Conservation (phyloP, 257 asterid genomes). For the Verbascum thapsus region DNA sequence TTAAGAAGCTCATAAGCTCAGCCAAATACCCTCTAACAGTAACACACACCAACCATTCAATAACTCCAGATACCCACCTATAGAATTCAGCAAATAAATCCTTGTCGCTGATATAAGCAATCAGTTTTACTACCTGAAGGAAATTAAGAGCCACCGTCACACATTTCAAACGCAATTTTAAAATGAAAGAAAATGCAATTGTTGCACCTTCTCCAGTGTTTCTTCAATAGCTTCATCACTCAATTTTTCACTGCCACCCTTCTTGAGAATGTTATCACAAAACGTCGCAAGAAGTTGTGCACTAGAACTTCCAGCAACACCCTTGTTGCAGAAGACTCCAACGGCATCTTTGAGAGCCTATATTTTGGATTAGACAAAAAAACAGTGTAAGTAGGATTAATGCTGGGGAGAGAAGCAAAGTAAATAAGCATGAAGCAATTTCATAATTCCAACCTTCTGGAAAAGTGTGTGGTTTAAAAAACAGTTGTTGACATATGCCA, state of each 20-base stretch:
- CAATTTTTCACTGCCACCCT: no score
- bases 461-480: no score
- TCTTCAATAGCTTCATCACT: no score
- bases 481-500: no score
- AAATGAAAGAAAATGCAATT: constrained; percentile 7
- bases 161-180: constrained; percentile 14
- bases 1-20: no score
- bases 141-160: constrained; percentile 29
- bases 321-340: constrained; percentile 95
- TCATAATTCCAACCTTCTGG: constrained; percentile 78
- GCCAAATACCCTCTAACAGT: no score
- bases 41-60: constrained; percentile 9
- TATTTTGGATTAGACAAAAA: constrained; percentile 19
- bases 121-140: constrained; percentile 87
- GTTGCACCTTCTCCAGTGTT: constrained; percentile 84
- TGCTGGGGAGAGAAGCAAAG: not conserved
- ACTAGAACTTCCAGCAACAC: constrained; percentile 98
- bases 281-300: no score
- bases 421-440: constrained; percentile 15
- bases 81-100: no score
- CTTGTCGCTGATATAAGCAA: constrained; percentile 94
- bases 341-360: constrained; percentile 99
- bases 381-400: not conserved
- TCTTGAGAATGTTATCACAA: no score
- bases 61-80: constrained; percentile 40